Percentiles rank a stretch among this genome's conserved stretches.
Conservation (phyloP, 805 yeast genomes). For the Spencermartinsiella europaea region DNA sequence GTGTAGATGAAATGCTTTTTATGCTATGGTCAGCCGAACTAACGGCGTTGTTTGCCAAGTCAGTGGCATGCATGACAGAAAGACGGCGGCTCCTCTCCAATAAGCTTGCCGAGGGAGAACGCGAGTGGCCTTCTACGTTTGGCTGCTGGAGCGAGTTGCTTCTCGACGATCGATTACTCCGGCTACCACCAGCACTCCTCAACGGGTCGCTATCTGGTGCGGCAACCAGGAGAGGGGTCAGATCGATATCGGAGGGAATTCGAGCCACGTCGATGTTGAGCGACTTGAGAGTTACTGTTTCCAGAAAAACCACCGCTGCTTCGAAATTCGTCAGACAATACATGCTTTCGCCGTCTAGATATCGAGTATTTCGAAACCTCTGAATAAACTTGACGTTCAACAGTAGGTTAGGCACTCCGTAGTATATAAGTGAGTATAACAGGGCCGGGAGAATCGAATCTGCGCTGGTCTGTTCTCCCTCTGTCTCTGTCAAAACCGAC, state of each 20-base stretch:
- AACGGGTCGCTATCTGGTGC: background rate
- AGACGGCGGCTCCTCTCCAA: conserved; percentile 9
- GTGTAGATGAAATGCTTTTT: conserved; percentile 31
- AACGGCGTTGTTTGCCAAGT: conserved; percentile 25
- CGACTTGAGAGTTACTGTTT: conserved; percentile 30
- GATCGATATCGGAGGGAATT: conserved; percentile 15
- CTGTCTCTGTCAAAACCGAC: conserved; percentile 22
- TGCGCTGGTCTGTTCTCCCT: conserved; percentile 27
- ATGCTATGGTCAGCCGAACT: conserved; percentile 27
- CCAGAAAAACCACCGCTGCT: conserved; percentile 37
- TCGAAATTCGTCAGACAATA: conserved; percentile 41
- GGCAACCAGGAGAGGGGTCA: conserved; percentile 15
- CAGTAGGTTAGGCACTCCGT: conserved; percentile 31
- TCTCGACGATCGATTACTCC: conserved; percentile 17
- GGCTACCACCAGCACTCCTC: background rate
- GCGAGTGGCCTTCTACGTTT: conserved; percentile 5
- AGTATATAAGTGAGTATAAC: conserved; percentile 31
- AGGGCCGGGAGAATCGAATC: conserved; percentile 37
- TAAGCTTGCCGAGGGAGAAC: conserved; percentile 2
- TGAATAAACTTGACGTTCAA: conserved; percentile 35
- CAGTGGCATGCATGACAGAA: conserved; percentile 23
- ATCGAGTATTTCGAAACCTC: conserved; percentile 34
- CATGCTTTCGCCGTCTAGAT: conserved; percentile 34
- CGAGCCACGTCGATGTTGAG: conserved; percentile 26
- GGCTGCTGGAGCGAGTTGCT: conserved; percentile 19